phyloP scores from a whole-genome alignment of 2,329 filamentous ascomycete genomes.

The Penicillium sclerotiorum region DNA sequence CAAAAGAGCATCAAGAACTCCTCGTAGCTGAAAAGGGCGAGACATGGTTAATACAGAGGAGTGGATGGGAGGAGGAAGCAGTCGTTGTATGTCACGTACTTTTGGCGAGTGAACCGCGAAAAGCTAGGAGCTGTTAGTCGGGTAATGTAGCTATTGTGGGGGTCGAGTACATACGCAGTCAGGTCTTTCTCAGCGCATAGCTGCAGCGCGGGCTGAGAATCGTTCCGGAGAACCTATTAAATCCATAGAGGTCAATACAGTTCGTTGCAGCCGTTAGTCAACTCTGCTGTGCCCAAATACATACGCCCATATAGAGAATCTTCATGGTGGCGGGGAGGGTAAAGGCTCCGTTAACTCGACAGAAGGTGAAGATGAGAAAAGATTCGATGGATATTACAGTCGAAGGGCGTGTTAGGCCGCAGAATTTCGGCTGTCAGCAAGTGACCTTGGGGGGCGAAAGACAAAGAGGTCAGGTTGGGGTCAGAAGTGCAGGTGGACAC shows the following conservation, averaged over 20 bases:
- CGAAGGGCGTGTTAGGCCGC: background rate
- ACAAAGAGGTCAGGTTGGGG: background rate
- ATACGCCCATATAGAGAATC: constrained; percentile 83
- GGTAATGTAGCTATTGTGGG: background rate
- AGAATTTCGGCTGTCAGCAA: no score
- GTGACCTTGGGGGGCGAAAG: no score
- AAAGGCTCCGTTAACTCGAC: background rate
- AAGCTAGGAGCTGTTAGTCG: constrained; percentile 48
- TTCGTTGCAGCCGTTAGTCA: background rate
- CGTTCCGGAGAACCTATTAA: constrained; percentile 76
- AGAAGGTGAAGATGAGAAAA: constrained; percentile 5
- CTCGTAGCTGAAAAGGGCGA: constrained; percentile 47
- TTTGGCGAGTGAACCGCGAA: constrained; percentile 76
- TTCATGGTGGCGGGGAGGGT: constrained; percentile 65
- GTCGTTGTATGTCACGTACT: constrained; percentile 50
- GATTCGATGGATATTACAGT: background rate
- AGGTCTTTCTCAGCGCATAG: constrained; percentile 77
- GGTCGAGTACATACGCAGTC: constrained; percentile 45
- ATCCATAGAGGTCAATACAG: background rate
- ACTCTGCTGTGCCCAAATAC: constrained; percentile 32
- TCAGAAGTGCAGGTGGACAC: background rate
- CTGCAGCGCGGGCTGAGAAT: constrained; percentile 73
- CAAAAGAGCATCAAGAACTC: constrained; percentile 83
- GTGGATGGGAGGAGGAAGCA: background rate
- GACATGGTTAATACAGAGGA: background rate